Conservation (phyloP, 495 filamentous ascomycete genomes). For the Talaromyces ruber region DNA sequence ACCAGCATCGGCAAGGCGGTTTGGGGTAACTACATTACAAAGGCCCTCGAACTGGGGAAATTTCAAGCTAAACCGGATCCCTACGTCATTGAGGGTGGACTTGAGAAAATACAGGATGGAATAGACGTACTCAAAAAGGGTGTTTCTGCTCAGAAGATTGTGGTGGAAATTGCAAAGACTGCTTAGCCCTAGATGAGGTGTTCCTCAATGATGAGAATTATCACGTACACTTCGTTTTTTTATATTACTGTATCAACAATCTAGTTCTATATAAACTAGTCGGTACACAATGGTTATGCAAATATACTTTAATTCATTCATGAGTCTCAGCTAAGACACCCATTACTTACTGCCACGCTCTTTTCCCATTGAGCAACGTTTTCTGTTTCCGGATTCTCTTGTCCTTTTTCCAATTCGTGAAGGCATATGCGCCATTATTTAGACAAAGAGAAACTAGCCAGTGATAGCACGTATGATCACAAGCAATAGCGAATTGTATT, state of each 20-base stretch:
- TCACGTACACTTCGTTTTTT: background rate
- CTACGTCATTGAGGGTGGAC: slow-evolving; percentile 22
- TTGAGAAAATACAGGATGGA: slow-evolving; percentile 25
- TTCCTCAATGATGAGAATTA: background rate
- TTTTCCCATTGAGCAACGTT: background rate
- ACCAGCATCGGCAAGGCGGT: slow-evolving; percentile 22
- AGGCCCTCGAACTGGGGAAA: slow-evolving; percentile 18
- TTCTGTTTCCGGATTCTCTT: background rate
- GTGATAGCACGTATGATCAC: slow-evolving; percentile 14
- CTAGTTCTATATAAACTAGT: background rate
- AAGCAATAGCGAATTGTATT: slow-evolving; percentile 16
- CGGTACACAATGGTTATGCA: background rate
- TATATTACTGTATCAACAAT: background rate
- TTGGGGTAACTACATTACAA: slow-evolving; percentile 29
- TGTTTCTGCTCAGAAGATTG: slow-evolving; percentile 28
- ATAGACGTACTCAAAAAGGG: slow-evolving; percentile 22
- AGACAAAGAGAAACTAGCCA: slow-evolving; percentile 21
- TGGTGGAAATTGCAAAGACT: slow-evolving; percentile 5
- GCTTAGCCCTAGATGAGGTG: background rate
- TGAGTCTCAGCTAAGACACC: background rate
- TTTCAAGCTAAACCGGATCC: slow-evolving; percentile 22
- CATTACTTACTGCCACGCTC: background rate
- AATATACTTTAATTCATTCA: background rate
- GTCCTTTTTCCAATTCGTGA: background rate
- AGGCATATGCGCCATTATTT: background rate